These are phyloP conservation scores for Bromus sterilis DNA, from an alignment of 176 grass and related monocot species.

Conservation along the genomic window DNA sequence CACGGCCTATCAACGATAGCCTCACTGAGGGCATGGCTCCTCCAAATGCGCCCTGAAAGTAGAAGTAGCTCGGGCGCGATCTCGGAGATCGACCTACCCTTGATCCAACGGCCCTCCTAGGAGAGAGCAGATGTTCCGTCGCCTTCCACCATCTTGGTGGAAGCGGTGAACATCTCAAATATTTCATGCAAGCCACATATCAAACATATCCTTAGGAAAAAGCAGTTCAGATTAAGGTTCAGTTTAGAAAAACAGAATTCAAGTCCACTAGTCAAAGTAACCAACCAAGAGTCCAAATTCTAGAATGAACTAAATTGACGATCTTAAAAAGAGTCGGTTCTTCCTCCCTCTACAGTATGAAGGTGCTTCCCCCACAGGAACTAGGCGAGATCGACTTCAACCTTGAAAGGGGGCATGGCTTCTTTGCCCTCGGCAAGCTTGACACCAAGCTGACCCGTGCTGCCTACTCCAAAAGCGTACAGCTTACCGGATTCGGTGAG, in stretches of 20 bases:
- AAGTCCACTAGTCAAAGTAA: background rate
- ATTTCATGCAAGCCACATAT: no score
- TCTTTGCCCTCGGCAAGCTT: conserved; percentile 31
- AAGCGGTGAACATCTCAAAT: no score
- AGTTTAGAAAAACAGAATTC: background rate
- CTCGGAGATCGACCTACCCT: background rate
- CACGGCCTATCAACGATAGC: background rate
- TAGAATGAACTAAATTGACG: background rate
- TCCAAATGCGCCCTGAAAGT: background rate
- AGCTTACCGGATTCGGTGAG: conserved; percentile 48
- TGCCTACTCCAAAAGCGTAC: conserved; percentile 36
- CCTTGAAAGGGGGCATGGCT: background rate
- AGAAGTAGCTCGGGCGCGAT: background rate
- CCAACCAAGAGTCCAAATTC: background rate
- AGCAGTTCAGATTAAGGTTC: background rate
- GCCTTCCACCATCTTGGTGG: no score
- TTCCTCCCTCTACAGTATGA: background rate
- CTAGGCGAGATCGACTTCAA: conserved; percentile 40
- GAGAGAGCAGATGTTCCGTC: background rate
- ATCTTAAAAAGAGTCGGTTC: no score
- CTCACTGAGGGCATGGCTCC: background rate
- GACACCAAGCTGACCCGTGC: conserved; percentile 47
- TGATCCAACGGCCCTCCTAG: background rate
- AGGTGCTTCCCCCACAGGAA: background rate
- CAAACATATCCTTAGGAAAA: no score